Percentiles rank a stretch among this genome's conserved stretches.
Evolutionary conservation across 2,329 filamentous ascomycete genomes (phyloP).

Genomic region (Fusarium xyrophilum): DNA sequence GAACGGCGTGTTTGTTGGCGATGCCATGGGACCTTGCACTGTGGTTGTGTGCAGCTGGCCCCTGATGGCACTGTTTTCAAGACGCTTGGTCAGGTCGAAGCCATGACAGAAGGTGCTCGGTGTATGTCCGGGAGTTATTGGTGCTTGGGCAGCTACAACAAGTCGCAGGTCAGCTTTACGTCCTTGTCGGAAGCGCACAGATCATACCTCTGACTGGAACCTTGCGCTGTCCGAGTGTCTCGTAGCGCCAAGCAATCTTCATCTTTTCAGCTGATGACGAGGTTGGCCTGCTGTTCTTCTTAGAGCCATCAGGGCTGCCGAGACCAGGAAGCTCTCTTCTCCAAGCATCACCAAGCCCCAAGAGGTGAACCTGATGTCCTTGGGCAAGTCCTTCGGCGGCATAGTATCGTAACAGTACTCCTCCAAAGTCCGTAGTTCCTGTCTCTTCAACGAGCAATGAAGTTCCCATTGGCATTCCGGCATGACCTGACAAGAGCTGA

Average conservation of each 20-base stretch:
- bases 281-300: conserved; percentile 50
- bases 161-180: neutral
- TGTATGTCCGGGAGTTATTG: conserved; percentile 33
- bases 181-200: neutral
- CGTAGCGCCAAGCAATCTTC: conserved; percentile 99
- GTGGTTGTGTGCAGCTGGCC: conserved; percentile 61
- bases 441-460: conserved; percentile 84
- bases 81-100: conserved; percentile 73
- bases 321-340: conserved; percentile 82
- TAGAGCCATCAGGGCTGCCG: conserved; percentile 51
- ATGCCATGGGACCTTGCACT: conserved; percentile 44
- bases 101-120: conserved; percentile 68
- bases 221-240: conserved; percentile 74
- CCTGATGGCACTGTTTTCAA: conserved; percentile 57
- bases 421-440: conserved; percentile 93
- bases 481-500: conserved; percentile 82
- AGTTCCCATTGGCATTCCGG: conserved; percentile 81
- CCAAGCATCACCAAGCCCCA: conserved; percentile 83
- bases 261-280: conserved; percentile 72
- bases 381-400: conserved; percentile 93
- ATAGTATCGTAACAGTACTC: conserved; percentile 83
- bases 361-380: conserved; percentile 84
- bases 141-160: conserved; percentile 30
- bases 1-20: conserved; percentile 53
- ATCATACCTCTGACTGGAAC: conserved; percentile 69